These are phyloP conservation scores for Aspergillus amoenus DNA, from an alignment of 2,329 filamentous ascomycete species.

Conservation along the genomic window DNA sequence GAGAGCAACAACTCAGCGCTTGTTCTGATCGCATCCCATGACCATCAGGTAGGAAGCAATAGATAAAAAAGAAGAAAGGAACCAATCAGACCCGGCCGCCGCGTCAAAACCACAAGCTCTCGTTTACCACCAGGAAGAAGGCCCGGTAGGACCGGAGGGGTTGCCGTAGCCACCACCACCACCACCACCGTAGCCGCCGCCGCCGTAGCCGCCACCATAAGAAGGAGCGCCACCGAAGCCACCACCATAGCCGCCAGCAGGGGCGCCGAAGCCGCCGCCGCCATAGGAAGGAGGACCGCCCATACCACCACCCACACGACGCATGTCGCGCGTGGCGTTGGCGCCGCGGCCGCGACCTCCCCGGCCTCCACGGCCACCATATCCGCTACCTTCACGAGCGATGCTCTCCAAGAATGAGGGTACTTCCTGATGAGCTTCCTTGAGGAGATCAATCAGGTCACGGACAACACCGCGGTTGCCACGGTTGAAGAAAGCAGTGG, in stretches of 20 bases:
- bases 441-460: conserved; percentile 93
- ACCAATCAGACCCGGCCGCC: conserved; percentile 41
- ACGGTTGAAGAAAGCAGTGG: conserved; percentile 99
- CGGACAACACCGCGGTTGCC: conserved; percentile 97
- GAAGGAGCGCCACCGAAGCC: conserved; percentile 31
- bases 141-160: conserved; percentile 50
- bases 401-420: conserved; percentile 95
- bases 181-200: conserved; percentile 36
- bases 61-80: conserved; percentile 28
- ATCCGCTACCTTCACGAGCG: conserved; percentile 85
- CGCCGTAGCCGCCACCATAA: conserved; percentile 33
- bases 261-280: conserved; percentile 33
- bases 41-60: conserved; percentile 32
- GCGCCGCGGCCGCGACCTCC: conserved; percentile 67
- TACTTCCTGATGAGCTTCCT: conserved; percentile 97
- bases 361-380: conserved; percentile 71
- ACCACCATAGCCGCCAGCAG: conserved; percentile 27
- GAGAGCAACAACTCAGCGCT: conserved; percentile 32
- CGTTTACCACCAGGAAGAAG: conserved; percentile 54
- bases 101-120: conserved; percentile 39
- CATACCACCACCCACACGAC: conserved; percentile 61
- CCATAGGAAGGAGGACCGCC: conserved; percentile 39
- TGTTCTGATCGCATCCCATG: conserved; percentile 40
- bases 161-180: conserved; percentile 27
- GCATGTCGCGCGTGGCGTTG: conserved; percentile 80